phyloP scores from a whole-genome alignment of 73 alveolate genomes.

The Effrenium voratum region DNA sequence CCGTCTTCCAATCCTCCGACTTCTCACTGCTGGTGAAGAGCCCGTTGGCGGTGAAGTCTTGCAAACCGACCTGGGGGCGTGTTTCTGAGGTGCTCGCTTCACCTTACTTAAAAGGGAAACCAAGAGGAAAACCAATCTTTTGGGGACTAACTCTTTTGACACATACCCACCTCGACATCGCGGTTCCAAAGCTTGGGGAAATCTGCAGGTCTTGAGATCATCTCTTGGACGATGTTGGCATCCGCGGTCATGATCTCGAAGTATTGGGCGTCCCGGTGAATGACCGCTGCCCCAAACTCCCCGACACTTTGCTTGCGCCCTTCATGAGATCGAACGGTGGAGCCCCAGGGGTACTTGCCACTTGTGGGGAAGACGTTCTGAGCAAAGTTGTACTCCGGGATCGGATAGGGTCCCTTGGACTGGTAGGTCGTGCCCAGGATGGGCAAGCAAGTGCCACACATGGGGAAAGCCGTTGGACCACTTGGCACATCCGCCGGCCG shows the following conservation, averaged over 20 bases:
- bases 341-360: constrained; percentile 61
- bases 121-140: not conserved
- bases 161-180: constrained; percentile 19
- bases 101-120: too few species aligned
- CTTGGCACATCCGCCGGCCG: constrained; percentile 34
- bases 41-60: constrained; percentile 62
- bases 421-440: constrained; percentile 48
- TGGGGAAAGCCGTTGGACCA: constrained; percentile 59
- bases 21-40: constrained; percentile 79
- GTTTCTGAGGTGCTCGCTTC: too few species aligned
- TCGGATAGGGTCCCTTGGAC: constrained; percentile 46
- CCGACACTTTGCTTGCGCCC: constrained; percentile 32
- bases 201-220: constrained; percentile 30
- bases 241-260: constrained; percentile 64
- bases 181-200: constrained; percentile 80
- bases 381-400: constrained; percentile 56
- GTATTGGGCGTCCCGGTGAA: constrained; percentile 28
- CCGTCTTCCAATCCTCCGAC: constrained; percentile 66
- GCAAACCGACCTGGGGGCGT: too few species aligned
- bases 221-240: constrained; percentile 57
- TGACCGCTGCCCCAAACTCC: constrained; percentile 41
- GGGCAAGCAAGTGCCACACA: constrained; percentile 38
- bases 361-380: constrained; percentile 40
- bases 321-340: constrained; percentile 15
- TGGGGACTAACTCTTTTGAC: not conserved